A percentile compares a stretch with the other conserved stretches of the same genome.
Evolutionary conservation across 2,329 filamentous ascomycete species (phyloP).

Genomic region (Monilinia polystroma): DNA sequence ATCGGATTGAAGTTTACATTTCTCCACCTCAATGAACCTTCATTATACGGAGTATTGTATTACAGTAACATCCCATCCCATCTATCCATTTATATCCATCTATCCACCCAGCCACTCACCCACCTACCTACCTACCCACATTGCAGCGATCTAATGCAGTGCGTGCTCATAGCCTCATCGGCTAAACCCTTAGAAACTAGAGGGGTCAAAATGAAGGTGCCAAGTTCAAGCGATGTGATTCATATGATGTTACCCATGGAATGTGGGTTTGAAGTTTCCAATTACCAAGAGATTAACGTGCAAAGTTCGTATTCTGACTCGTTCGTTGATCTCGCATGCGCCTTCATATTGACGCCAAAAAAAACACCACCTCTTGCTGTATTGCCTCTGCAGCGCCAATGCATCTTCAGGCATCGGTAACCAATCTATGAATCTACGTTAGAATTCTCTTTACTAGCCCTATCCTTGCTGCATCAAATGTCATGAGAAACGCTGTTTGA

Average conservation of each 20-base stretch:
- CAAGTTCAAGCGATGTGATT: not conserved
- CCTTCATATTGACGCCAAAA: conserved; percentile 3
- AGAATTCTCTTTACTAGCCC: not conserved
- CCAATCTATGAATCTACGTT: not conserved
- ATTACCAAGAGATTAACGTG: conserved; percentile 14
- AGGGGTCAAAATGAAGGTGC: not conserved
- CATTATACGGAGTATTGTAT: no score
- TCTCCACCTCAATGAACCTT: not conserved
- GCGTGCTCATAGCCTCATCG: not conserved
- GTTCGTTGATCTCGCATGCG: conserved; percentile 8
- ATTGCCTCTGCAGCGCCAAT: conserved; percentile 2
- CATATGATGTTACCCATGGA: not conserved
- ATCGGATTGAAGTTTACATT: conserved; percentile 6
- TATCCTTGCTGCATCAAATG: conserved; percentile 18
- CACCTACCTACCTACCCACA: not conserved
- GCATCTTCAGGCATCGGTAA: conserved; percentile 17
- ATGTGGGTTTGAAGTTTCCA: conserved; percentile 9
- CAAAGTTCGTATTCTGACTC: conserved; percentile 22
- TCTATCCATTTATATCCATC: no score
- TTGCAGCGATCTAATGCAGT: conserved; percentile 8
- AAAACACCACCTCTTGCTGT: not conserved
- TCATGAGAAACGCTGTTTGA: no score
- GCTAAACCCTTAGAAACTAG: conserved; percentile 14
- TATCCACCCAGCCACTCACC: no score
- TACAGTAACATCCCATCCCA: no score